Evolutionary conservation across 345 rosid species (phyloP).

Genomic region (Corymbia maculata): DNA sequence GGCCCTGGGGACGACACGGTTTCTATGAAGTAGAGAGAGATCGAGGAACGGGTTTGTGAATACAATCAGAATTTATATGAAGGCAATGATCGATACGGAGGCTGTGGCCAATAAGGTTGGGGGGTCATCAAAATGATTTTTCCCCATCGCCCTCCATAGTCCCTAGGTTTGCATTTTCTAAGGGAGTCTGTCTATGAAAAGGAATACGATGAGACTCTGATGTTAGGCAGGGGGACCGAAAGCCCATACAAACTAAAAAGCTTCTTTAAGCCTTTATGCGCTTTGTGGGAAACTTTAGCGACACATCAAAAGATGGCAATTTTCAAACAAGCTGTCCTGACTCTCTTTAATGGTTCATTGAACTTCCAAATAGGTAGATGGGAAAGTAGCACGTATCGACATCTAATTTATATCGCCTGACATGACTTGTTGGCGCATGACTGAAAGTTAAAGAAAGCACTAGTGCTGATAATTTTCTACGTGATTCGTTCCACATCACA

Average conservation of each 20-base stretch:
- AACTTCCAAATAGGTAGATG: background rate
- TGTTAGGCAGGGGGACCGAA: background rate
- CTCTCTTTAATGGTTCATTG: background rate
- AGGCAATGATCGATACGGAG: background rate
- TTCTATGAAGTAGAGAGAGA: background rate
- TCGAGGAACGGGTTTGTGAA: background rate
- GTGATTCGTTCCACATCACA: background rate
- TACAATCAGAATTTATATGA: no score
- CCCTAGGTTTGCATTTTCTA: background rate
- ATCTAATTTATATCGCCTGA: background rate
- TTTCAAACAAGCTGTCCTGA: background rate
- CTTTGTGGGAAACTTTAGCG: background rate
- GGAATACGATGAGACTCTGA: background rate
- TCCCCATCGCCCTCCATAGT: background rate
- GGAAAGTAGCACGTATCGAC: background rate
- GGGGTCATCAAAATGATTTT: background rate
- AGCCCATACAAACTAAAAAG: background rate
- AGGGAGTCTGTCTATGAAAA: background rate
- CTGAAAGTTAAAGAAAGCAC: background rate
- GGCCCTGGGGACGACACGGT: background rate
- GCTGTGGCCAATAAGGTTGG: background rate
- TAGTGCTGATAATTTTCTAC: background rate
- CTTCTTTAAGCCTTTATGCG: background rate
- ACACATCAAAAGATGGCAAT: background rate
- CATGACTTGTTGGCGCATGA: background rate